phyloP scores from a whole-genome alignment of 345 rosid species.

The Murraya koenigii region DNA sequence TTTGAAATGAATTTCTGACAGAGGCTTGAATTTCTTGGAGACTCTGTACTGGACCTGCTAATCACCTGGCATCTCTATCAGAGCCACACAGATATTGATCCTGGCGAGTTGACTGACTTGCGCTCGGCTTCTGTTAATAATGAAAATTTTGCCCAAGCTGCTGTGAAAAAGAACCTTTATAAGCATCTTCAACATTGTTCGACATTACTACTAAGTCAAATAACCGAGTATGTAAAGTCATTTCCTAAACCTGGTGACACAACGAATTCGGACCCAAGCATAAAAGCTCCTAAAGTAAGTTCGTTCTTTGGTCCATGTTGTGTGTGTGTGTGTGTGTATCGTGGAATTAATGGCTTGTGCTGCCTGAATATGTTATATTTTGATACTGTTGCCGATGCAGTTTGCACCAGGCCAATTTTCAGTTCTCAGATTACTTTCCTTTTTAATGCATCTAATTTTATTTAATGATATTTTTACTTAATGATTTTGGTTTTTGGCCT shows the following conservation, averaged over 20 bases:
- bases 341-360: neutral
- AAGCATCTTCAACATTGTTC: constrained; percentile 63
- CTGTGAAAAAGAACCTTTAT: constrained; percentile 50
- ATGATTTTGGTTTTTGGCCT: neutral
- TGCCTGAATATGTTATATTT: neutral
- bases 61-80: constrained; percentile 77
- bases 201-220: constrained; percentile 44
- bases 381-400: neutral
- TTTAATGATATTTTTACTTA: neutral
- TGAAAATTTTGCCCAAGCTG: constrained; percentile 78
- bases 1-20: constrained; percentile 27
- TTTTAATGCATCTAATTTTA: neutral
- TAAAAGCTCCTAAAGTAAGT: constrained; percentile 80
- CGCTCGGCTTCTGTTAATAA: constrained; percentile 87
- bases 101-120: constrained; percentile 88
- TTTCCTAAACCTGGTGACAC: constrained; percentile 37
- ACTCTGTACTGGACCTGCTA: constrained; percentile 78
- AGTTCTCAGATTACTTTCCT: neutral
- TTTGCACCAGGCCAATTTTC: neutral
- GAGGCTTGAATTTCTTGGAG: constrained; percentile 98
- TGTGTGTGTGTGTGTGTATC: neutral
- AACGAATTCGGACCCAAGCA: constrained; percentile 28
- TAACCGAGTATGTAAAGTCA: constrained; percentile 52
- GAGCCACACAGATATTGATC: constrained; percentile 55
- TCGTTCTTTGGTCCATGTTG: neutral